These are phyloP conservation scores for Dioscorea zingiberensis DNA, from an alignment of 106 monocot species.

Conservation along the genomic window DNA sequence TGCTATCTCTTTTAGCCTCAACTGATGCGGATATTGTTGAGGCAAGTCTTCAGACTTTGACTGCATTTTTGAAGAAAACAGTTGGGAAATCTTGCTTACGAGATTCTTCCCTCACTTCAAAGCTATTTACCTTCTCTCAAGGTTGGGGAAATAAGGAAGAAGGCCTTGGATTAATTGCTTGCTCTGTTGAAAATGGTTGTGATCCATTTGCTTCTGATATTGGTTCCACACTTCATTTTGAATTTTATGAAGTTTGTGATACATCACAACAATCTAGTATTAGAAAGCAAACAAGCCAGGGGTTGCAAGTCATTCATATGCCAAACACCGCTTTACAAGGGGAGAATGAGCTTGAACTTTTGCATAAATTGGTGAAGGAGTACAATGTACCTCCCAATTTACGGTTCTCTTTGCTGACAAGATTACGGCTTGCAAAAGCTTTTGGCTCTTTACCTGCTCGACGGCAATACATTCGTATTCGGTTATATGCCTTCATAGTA, in stretches of 20 bases:
- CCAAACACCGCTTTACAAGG: constrained; percentile 19
- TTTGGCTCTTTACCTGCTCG: constrained; percentile 55
- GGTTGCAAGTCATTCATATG: constrained; percentile 59
- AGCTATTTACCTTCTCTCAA: constrained; percentile 59
- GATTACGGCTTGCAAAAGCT: constrained; percentile 70
- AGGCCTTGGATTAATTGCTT: constrained; percentile 55
- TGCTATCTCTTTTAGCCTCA: constrained; percentile 52
- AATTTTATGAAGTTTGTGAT: constrained; percentile 52
- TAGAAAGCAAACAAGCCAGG: constrained; percentile 14
- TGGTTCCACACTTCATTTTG: constrained; percentile 72
- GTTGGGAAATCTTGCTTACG: constrained; percentile 43
- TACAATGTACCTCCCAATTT: constrained; percentile 44
- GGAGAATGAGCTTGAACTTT: constrained; percentile 47
- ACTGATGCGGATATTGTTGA: constrained; percentile 74
- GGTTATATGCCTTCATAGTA: constrained; percentile 61
- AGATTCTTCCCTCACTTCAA: constrained; percentile 46
- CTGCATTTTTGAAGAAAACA: constrained; percentile 64
- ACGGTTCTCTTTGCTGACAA: constrained; percentile 58
- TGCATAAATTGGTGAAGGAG: constrained; percentile 49
- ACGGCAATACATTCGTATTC: constrained; percentile 51
- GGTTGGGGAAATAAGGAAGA: constrained; percentile 75
- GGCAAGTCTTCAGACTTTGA: constrained; percentile 61
- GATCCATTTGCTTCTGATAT: constrained; percentile 37
- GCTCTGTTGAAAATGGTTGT: constrained; percentile 38
- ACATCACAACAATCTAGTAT: constrained; percentile 11